phyloP scores from a whole-genome alignment of 805 yeast genomes.

The Candida golubevii region DNA sequence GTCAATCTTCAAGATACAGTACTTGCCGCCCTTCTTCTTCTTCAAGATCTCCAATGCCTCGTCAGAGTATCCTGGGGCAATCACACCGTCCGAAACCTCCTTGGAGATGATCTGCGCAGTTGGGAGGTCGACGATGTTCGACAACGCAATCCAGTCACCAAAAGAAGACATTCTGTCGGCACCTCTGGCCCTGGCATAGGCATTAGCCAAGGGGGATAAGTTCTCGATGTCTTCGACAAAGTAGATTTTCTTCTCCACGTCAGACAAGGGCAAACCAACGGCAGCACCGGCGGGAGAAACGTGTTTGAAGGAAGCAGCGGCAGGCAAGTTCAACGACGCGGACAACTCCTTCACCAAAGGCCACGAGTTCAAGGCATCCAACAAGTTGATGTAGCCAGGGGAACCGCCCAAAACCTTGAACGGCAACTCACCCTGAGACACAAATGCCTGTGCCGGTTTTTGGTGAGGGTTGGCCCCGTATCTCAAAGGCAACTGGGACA shows the following conservation, averaged over 20 bases:
- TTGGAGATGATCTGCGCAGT: conserved; percentile 96
- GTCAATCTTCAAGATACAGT: conserved; percentile 93
- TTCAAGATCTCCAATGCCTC: conserved; percentile 87
- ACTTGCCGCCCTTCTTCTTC: conserved; percentile 95
- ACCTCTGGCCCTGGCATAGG: conserved; percentile 99
- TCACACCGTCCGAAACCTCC: conserved; percentile 97
- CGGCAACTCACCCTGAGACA: conserved; percentile 81
- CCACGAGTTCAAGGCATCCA: conserved; percentile 98
- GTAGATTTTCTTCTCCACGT: conserved; percentile 89
- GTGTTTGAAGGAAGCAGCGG: conserved; percentile 98
- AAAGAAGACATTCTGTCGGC: conserved; percentile 99
- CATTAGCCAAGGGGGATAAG: conserved; percentile 93
- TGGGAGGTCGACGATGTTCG: conserved; percentile 92
- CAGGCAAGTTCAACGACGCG: conserved; percentile 91
- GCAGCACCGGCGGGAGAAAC: conserved; percentile 99
- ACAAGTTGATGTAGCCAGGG: conserved; percentile 94
- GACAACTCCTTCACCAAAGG: conserved; percentile 96
- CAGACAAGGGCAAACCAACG: conserved; percentile 89
- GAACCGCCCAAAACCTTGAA: conserved; percentile 91
- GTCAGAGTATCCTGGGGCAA: conserved; percentile 94
- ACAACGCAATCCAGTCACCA: conserved; percentile 97
- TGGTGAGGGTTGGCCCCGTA: conserved; percentile 99
- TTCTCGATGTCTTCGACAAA: conserved; percentile 93
- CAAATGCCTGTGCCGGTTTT: conserved; percentile 97
- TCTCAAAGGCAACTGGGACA: conserved; percentile 87